A percentile compares a stretch with the other conserved stretches of the same genome.
Conservation (phyloP, 2,329 filamentous ascomycete genomes). For the Pyricularia grisea region DNA sequence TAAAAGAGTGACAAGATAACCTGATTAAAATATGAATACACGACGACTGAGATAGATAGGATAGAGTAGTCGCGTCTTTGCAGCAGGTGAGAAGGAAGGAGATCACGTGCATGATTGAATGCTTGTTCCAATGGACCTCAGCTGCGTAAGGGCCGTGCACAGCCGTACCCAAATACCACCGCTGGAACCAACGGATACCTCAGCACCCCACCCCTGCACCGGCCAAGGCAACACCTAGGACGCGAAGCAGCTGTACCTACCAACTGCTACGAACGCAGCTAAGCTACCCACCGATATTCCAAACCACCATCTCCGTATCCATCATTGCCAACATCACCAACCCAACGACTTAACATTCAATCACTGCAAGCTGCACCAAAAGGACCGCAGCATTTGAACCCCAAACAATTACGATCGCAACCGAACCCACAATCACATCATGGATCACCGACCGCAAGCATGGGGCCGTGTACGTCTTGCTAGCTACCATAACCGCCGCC, state of each 20-base stretch:
- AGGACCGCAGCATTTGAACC: neutral
- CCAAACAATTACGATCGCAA: neutral
- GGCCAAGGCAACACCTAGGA: slow-evolving; percentile 16
- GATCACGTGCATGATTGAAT: neutral
- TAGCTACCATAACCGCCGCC: slow-evolving; percentile 2
- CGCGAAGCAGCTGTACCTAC: slow-evolving; percentile 15
- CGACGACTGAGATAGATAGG: neutral
- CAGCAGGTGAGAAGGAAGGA: neutral
- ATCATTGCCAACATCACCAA: neutral
- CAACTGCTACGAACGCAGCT: slow-evolving; percentile 8
- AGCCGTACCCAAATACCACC: neutral
- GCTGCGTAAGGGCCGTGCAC: neutral
- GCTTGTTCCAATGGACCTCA: neutral
- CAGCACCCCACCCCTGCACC: neutral
- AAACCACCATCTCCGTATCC: neutral
- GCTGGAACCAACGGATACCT: neutral
- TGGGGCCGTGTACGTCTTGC: slow-evolving; percentile 57
- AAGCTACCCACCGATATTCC: slow-evolving; percentile 3
- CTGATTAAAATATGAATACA: too few species aligned
- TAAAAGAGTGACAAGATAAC: too few species aligned
- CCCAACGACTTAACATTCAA: neutral
- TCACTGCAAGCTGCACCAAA: neutral
- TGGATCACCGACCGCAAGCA: slow-evolving; percentile 66
- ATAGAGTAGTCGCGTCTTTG: slow-evolving; percentile 1
- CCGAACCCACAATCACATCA: slow-evolving; percentile 19